These are phyloP conservation scores for Aspergillus sp. DNA, from an alignment of 2,329 filamentous ascomycete species.

Conservation along the genomic window DNA sequence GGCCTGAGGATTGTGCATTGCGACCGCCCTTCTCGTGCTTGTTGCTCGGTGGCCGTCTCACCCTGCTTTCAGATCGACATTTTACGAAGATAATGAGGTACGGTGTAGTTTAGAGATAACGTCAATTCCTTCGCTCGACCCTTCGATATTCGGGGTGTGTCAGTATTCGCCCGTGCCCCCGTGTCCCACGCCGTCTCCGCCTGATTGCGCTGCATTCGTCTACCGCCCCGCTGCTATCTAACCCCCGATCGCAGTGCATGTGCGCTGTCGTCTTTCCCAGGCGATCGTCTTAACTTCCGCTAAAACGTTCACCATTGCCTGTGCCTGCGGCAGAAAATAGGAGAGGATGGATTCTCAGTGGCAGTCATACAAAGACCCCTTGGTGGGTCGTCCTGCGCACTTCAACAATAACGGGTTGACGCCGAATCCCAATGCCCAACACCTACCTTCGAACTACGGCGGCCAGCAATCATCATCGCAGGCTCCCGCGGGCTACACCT, in stretches of 20 bases:
- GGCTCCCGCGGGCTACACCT: slow-evolving; percentile 62
- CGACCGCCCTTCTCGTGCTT: slow-evolving; percentile 20
- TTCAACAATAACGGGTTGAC: slow-evolving; percentile 56
- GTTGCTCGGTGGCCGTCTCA: slow-evolving; percentile 11
- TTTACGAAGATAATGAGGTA: slow-evolving; percentile 26
- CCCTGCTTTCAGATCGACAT: slow-evolving; percentile 12
- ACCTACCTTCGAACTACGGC: slow-evolving; percentile 50
- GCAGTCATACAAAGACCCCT: slow-evolving; percentile 65
- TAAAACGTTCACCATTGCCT: slow-evolving; percentile 6
- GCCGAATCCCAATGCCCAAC: slow-evolving; percentile 47
- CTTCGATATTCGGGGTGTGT: slow-evolving; percentile 20
- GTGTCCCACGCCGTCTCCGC: slow-evolving; percentile 14
- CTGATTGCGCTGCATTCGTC: slow-evolving; percentile 31
- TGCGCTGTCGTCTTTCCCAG: slow-evolving; percentile 27
- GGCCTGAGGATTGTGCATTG: slow-evolving; percentile 21
- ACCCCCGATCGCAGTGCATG: slow-evolving; percentile 31
- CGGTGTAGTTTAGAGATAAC: slow-evolving; percentile 20
- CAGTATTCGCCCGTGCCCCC: slow-evolving; percentile 13
- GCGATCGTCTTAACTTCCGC: slow-evolving; percentile 18
- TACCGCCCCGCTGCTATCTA: slow-evolving; percentile 27
- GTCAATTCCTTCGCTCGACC: slow-evolving; percentile 20
- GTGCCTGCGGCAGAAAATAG: slow-evolving; percentile 15
- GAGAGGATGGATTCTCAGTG: slow-evolving; percentile 60
- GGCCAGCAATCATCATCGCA: slow-evolving; percentile 47
- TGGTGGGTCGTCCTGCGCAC: slow-evolving; percentile 62